Evolutionary conservation across 2,329 filamentous ascomycete genomes (phyloP), one percentile per base, ranked within the genome.

Genomic region (Paraphoma sp.): DNA sequence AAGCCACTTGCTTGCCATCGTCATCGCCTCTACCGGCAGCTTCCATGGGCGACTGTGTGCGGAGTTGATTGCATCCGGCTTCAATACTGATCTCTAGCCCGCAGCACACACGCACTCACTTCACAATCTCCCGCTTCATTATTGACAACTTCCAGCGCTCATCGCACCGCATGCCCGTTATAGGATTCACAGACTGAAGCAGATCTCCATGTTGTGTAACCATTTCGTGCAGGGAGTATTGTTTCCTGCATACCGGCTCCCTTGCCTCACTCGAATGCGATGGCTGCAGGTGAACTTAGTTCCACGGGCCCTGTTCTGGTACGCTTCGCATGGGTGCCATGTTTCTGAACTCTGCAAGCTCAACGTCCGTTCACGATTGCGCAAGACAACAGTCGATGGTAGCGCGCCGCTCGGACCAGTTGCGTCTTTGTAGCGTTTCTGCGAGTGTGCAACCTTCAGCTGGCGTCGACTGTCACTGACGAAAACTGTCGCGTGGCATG

Each of bases 311-410:
- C 18, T 33, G 42, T 40, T 36, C 36, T 45, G 47, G 29, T 44
- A 23, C 23, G 23, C 23, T 23, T 46, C 49, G 55, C 57, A 48
- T 53, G 54, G 52, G 50, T 49, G 47, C 56, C 53, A 55, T 56
- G 52, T 48, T 33, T 45, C 12, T 11, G 28, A 47, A 31, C 44
- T 44, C 36, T 40, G 50, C 57, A 48, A 46, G 51, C 44, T 48
- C 44, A 51, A 51, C 55, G 52, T 53, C 60, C 58, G 64, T 66
- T 54, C 47, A 55, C 61, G 54, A 67, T 69, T 69, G 64, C 66
- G 66, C 66, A 69, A 69, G 46, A 57, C 54, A 45, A 48, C 40
- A 31, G 46, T 42, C 51, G 11, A 48, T 43, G 23, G 17, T 48
- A 36, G 44, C 43, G 44, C n/a, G 14, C 30, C 2, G 29, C 18